phyloP scores from a whole-genome alignment of 2,329 filamentous ascomycete genomes.

The Shiraia bambusicola region DNA sequence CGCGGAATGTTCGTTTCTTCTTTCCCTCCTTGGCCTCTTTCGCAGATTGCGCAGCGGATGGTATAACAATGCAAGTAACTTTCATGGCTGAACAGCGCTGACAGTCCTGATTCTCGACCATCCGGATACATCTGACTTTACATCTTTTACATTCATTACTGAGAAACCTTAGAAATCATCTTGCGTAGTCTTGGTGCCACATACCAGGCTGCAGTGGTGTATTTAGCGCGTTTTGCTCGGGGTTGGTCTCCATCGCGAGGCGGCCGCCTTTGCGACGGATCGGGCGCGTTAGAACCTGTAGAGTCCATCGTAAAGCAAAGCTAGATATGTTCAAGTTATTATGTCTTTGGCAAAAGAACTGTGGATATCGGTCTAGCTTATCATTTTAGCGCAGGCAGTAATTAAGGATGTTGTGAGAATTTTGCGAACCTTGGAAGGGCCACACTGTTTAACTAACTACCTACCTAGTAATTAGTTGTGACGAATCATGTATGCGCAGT shows the following conservation, averaged over 20 bases:
- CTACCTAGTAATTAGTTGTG: too few species aligned
- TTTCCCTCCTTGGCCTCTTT: constrained; percentile 12
- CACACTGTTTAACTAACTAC: too few species aligned
- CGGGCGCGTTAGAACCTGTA: constrained; percentile 1
- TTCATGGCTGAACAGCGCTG: constrained; percentile 18
- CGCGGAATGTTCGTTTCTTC: constrained; percentile 3
- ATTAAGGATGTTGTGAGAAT: too few species aligned
- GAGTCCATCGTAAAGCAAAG: too few species aligned
- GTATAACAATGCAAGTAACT: constrained; percentile 13
- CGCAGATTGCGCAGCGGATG: constrained; percentile 10
- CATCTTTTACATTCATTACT: constrained; percentile 24
- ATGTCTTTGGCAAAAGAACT: too few species aligned
- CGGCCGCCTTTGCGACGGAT: constrained; percentile 16
- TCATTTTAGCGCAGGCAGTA: too few species aligned
- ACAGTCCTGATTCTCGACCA: constrained; percentile 12
- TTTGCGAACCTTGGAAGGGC: too few species aligned
- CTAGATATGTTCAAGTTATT: too few species aligned
- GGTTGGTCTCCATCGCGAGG: constrained; percentile 7
- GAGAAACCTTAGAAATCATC: background rate
- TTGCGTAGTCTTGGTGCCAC: background rate
- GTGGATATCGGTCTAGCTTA: too few species aligned
- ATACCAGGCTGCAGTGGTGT: constrained; percentile 22
- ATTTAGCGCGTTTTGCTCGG: constrained; percentile 23
- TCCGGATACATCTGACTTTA: constrained; percentile 19
- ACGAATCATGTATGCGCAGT: too few species aligned